Base-by-base conservation (phyloP, 768 basidiomycete genomes). In the Suillus sp. region DNA sequence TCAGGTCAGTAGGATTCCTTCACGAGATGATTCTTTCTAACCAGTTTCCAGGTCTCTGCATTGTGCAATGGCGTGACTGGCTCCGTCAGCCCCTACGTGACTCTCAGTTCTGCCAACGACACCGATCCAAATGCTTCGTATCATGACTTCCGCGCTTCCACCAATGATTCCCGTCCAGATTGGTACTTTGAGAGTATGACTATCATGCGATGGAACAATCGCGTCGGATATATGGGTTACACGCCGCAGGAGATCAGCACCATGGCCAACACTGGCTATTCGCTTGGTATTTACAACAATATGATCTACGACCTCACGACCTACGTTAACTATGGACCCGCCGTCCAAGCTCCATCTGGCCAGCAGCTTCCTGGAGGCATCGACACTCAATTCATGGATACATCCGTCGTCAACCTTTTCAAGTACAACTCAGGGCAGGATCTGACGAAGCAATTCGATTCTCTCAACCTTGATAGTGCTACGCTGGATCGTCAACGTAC, bases 161-260 rank as follows among this genome's bases (percentile, higher is more conserved):
- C 89, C 40, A 91, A 88, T 64, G 96, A 99, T 71, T 90, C 91
- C 0, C 86, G 97, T 10, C 96, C 97, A 0, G 97, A 99, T 72
- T 99, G 97, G 97, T 99, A 99, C 75, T 95, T 92, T 67, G 91
- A 99, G 78, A 82, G 81, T 64, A 99, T 99, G 97, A 91, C 92
- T 3, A 75, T 85, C 72, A 90, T 99, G 90, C 91, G 97, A 8
- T 97, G 90, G 81, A 89, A 86, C 60, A 87, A 86, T 68, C 91
- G 96, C 43, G 84, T 88, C 45, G 97, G 97, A 0, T 98, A 96
- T 73, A 71, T 96, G 58, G 96, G 95, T 0, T 90, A 86, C 71
- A 92, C 92, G 0, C 86, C 89, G 18, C 85, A 85, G 70, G 87
- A 90, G 64, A 85, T 97, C 72, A 82, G 79, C 68, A 86, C 83